Conservation (phyloP, 2,329 filamentous ascomycete genomes). For the Colletotrichum navitas region DNA sequence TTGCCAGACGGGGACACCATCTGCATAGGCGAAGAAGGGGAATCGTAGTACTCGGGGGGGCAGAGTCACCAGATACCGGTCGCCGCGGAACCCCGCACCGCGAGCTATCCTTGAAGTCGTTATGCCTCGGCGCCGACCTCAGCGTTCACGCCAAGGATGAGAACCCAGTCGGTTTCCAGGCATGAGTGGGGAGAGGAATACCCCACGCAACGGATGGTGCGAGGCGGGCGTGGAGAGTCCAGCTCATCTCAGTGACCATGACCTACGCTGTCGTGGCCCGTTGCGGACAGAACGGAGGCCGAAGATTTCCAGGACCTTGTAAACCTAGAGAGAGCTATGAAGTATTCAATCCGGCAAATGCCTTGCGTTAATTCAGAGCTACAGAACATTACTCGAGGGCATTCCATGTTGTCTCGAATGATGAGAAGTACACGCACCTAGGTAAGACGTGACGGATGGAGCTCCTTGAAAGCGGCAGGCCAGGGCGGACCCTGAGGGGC, state of each 20-base stretch:
- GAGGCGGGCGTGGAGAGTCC: background rate
- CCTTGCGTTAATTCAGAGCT: too few species aligned
- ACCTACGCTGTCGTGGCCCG: background rate
- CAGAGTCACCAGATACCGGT: background rate
- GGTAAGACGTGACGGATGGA: background rate
- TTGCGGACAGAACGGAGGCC: background rate
- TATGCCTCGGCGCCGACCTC: slow-evolving; percentile 30
- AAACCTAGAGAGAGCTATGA: background rate
- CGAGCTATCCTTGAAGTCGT: background rate
- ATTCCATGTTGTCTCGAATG: background rate
- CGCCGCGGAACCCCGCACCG: slow-evolving; percentile 36
- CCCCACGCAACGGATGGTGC: background rate
- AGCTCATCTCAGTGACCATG: background rate
- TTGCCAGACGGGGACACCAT: background rate
- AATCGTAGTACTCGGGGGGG: background rate
- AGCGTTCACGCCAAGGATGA: background rate
- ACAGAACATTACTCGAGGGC: too few species aligned
- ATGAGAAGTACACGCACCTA: background rate
- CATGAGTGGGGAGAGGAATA: slow-evolving; percentile 1
- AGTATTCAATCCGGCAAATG: background rate
- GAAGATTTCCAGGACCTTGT: background rate
- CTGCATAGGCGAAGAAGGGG: background rate
- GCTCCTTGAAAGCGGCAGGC: slow-evolving; percentile 19
- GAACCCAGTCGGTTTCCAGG: slow-evolving; percentile 7
- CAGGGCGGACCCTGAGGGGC: slow-evolving; percentile 32